These are phyloP conservation scores for Aspergillus leporis DNA, from an alignment of 495 filamentous ascomycete genomes.

Conservation along the genomic window DNA sequence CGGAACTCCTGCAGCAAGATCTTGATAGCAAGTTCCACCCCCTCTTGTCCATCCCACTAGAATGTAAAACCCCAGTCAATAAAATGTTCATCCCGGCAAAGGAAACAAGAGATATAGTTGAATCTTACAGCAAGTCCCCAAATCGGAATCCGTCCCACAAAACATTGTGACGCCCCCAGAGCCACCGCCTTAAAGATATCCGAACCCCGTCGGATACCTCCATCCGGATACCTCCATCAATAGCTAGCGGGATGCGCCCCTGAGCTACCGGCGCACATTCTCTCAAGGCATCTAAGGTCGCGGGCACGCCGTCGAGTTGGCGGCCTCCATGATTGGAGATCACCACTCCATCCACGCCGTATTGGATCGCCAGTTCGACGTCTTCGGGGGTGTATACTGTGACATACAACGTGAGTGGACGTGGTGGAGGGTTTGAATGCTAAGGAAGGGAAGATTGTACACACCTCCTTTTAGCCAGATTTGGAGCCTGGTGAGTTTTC, in stretches of 20 bases:
- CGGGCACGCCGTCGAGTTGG: slow-evolving; percentile 84
- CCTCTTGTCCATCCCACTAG: slow-evolving; percentile 38
- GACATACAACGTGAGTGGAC: background rate
- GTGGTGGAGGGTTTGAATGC: background rate
- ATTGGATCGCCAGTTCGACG: slow-evolving; percentile 73
- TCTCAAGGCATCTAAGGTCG: slow-evolving; percentile 78
- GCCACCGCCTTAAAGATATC: slow-evolving; percentile 95
- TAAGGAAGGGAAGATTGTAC: background rate
- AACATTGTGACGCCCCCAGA: slow-evolving; percentile 80
- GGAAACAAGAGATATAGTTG: background rate
- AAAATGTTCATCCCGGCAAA: background rate
- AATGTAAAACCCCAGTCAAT: slow-evolving; percentile 6
- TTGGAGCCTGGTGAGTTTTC: slow-evolving; percentile 81
- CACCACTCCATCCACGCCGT: slow-evolving; percentile 80
- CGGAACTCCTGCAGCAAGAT: slow-evolving; percentile 38
- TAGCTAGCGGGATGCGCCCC: slow-evolving; percentile 73
- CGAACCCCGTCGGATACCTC: slow-evolving; percentile 80
- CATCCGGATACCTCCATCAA: slow-evolving; percentile 92
- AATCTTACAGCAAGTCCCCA: slow-evolving; percentile 56
- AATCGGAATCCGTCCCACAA: slow-evolving; percentile 79
- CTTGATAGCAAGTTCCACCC: slow-evolving; percentile 35
- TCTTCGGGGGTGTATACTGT: slow-evolving; percentile 74
- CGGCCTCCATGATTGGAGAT: slow-evolving; percentile 92
- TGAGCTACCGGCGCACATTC: slow-evolving; percentile 86
- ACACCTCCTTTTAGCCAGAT: slow-evolving; percentile 84